Base-by-base conservation (phyloP, 208 protist genomes). In the Leishmania braziliensis region DNA sequence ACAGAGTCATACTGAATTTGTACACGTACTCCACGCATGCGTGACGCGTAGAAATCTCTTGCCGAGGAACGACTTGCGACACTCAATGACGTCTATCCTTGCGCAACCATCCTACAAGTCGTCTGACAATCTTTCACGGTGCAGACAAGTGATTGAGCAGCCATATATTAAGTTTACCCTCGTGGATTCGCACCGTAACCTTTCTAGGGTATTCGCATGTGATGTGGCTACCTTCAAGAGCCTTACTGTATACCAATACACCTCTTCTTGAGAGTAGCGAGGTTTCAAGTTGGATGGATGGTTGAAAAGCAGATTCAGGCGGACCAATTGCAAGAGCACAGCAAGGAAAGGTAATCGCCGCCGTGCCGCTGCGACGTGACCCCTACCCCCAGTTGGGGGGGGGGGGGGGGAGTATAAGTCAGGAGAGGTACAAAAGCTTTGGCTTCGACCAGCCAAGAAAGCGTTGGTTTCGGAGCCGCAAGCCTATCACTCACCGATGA, bases 221-320 rank as follows among this genome's bases (percentile, higher is more conserved):
- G 0, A 84, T 91, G 0, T 82, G 56, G 65, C 92, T 70, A 53
- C 88, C 92, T 6, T 88, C 92, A 0, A 91, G 78, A 53, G 93
- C 91, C 69, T 92, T 88, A 23, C 84, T 91, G 82, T 92, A 93
- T 1, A 90, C 48, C 10, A 93, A 56, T 5, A 86, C 66, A 8
- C 90, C 92, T 8, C 84, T 82, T 66, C 3, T 88, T 78, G 8
- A 85, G 51, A 36, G 60, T 26, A 8, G 85, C 29, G 1, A 95
- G 73, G 12, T 0, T 33, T 20, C 66, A n/a, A 39, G 36, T 39
- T 39, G 0, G 92, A 71, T 18, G 84, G 84, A 0, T 74, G 77
- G 3, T 89, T 83, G 79, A 89, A 73, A 77, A 91, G 83, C 58
- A 95, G 93, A 48, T 23, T 26, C 16, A 10, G 0, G n/a, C 33